A percentile compares a stretch with the other conserved stretches of the same genome.
Evolutionary conservation across 2,329 filamentous ascomycete species (phyloP).

Genomic region (Tolypocladium paradoxum): DNA sequence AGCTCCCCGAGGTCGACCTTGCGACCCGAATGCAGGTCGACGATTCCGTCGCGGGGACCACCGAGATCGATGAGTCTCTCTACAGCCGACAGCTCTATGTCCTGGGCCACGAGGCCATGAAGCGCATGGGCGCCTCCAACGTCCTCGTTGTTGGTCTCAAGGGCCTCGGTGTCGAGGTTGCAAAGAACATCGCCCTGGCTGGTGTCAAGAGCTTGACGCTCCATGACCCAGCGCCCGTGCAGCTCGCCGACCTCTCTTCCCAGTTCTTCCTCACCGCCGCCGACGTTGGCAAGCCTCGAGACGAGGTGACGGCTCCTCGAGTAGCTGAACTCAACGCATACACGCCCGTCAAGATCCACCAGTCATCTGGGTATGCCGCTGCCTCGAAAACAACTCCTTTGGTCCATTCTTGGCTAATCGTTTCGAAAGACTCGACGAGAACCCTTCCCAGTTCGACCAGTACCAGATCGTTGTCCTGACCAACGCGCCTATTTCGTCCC

Average conservation of each 20-base stretch:
- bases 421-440: constrained; percentile 52
- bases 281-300: constrained; percentile 88
- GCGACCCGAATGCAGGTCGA: constrained; percentile 57
- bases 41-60: constrained; percentile 41
- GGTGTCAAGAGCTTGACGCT: constrained; percentile 96
- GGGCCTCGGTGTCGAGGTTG: constrained; percentile 92
- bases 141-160: constrained; percentile 86
- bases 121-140: constrained; percentile 95
- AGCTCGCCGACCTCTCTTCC: constrained; percentile 82
- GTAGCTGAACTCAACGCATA: constrained; percentile 95
- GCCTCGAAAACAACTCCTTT: neutral
- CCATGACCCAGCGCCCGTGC: constrained; percentile 76
- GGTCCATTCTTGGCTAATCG: neutral
- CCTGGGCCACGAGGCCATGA: constrained; percentile 77
- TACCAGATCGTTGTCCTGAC: constrained; percentile 93
- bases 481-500: constrained; percentile 66
- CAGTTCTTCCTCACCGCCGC: constrained; percentile 89
- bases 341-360: constrained; percentile 75
- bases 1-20: constrained; percentile 48
- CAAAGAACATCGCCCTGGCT: constrained; percentile 96
- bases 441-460: constrained; percentile 74
- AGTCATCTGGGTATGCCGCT: constrained; percentile 37
- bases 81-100: constrained; percentile 68
- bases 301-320: constrained; percentile 73
- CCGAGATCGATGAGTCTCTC: constrained; percentile 61